phyloP scores from a whole-genome alignment of 768 basidiomycete species.

The Galerina marginata region DNA sequence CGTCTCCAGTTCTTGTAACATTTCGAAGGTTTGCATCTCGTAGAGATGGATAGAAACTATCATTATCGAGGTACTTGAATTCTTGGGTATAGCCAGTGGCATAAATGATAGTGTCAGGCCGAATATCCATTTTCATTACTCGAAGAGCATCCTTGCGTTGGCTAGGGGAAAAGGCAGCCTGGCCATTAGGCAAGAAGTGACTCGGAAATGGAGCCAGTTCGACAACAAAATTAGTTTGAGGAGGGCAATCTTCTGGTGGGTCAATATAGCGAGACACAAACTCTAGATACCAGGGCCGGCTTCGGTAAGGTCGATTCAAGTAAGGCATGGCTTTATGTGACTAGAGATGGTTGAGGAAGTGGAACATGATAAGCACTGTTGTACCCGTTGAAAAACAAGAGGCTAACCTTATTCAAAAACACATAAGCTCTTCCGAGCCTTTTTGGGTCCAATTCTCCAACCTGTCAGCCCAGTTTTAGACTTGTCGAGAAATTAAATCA shows the following conservation, averaged over 20 bases:
- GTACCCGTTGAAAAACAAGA: not conserved
- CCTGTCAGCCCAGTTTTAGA: slow-evolving; percentile 28
- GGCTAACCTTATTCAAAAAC: slow-evolving; percentile 60
- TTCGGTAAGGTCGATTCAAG: slow-evolving; percentile 60
- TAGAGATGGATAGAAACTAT: slow-evolving; percentile 44
- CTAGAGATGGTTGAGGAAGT: slow-evolving; percentile 25
- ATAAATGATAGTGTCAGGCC: slow-evolving; percentile 54
- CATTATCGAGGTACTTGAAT: slow-evolving; percentile 45
- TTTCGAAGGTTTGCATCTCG: slow-evolving; percentile 50
- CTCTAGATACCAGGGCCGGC: slow-evolving; percentile 47
- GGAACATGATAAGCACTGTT: not conserved
- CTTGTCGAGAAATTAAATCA: not conserved
- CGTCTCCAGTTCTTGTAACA: slow-evolving; percentile 47
- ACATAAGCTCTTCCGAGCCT: slow-evolving; percentile 66
- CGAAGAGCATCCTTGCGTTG: slow-evolving; percentile 48
- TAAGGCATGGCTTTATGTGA: slow-evolving; percentile 65
- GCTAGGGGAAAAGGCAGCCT: slow-evolving; percentile 49
- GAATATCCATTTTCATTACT: slow-evolving; percentile 43
- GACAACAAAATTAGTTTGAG: slow-evolving; percentile 47
- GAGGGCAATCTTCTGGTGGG: slow-evolving; percentile 54
- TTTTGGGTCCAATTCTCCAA: slow-evolving; percentile 58
- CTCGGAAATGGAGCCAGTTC: slow-evolving; percentile 64
- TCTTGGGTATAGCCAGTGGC: slow-evolving; percentile 56
- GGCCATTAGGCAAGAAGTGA: slow-evolving; percentile 45
- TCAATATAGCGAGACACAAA: slow-evolving; percentile 62